phyloP scores from a whole-genome alignment of 345 rosid species.

The Brassica napus region Da-Ae NC_063439.1:18814001-18814500 shows the following conservation, averaged over 20 bases:
- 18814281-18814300: background rate
- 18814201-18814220: constrained; percentile 10
- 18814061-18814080: background rate
- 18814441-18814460: background rate
- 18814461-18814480: background rate
- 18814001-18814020: no score
- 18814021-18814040: background rate
- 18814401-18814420: background rate
- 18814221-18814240: background rate
- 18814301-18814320: background rate
- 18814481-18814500: background rate
- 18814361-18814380: background rate
- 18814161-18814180: constrained; percentile 12
- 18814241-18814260: background rate
- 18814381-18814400: background rate
- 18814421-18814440: background rate
- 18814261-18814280: constrained; percentile 6
- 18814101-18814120: background rate
- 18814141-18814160: background rate
- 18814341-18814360: constrained; percentile 9
- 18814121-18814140: background rate
- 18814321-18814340: background rate
- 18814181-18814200: constrained; percentile 21
- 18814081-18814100: background rate
- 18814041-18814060: background rate